Base-by-base conservation (phyloP, 306 rosid genomes). In the Urtica urens region DNA sequence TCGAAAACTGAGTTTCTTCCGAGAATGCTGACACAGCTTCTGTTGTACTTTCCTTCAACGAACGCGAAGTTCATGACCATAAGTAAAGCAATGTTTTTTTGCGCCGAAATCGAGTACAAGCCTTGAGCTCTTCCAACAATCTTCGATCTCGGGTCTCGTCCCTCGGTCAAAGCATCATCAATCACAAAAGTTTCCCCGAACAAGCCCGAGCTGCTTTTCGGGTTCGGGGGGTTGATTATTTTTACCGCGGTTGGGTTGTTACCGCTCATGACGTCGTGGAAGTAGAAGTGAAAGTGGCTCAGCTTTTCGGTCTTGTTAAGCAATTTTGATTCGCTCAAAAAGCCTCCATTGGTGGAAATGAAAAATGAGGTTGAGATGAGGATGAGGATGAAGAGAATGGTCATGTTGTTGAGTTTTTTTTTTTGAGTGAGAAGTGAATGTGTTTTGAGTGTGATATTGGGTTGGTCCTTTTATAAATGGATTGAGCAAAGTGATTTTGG, bases 201-300 rank as follows among this genome's bases (percentile, higher is more conserved):
- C 8, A 29, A 33, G 30, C 44, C 57, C 3, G 6, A 3, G 27
- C 29, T 20, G 3, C 57, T 28, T 11, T 10, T 50, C 28, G 30
- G 21, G 3, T 51, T 33, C 22, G 43, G 42, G 4, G 63, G 58
- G 12, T 67, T 51, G 10, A 69, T 2, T 21, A 69, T 54, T 42
- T 17, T 49, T 6, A 69, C 23, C 10, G 76, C 53, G 15, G 66
- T 57, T 0, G 74, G 79, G 51, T 44, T 65, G 27, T 31, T 40
- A 10, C 74, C 66, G 10, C 38, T 27, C 2, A 39, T 22, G 55
- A 42, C 68, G 63, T 77, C 74, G 26, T 77, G 79, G 60, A 65
- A 77, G 37, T 53, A 77, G 60, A 77, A 77, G 54, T 72, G 76
- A 14, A 77, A 64, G 35, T 33, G 63, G 51, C 66, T 65, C 3